A percentile compares a stretch with the other conserved stretches of the same genome.
These are phyloP conservation scores for Porcisia deanei DNA, from an alignment of 208 protist genomes.

Conservation along the genomic window DNA sequence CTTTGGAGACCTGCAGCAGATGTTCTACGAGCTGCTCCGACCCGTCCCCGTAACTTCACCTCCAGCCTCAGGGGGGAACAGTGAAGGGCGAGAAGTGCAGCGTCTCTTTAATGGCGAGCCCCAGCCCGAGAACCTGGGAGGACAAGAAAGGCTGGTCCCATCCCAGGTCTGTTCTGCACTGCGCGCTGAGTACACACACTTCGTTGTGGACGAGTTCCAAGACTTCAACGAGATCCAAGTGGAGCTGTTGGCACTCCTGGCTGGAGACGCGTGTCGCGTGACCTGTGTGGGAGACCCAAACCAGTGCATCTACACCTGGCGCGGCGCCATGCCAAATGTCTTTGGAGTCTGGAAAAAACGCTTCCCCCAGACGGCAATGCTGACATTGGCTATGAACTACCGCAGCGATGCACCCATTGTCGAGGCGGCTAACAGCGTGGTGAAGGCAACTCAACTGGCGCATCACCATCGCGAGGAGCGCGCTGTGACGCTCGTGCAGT, in stretches of 20 bases:
- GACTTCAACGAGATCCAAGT: conserved; percentile 90
- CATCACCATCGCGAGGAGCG: conserved; percentile 44
- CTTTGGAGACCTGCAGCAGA: conserved; percentile 84
- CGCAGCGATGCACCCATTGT: conserved; percentile 80
- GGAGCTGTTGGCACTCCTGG: conserved; percentile 80
- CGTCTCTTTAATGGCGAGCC: background rate
- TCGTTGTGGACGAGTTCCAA: conserved; percentile 91
- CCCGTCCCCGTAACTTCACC: background rate
- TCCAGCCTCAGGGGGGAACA: background rate
- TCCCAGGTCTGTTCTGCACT: conserved; percentile 42
- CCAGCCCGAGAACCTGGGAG: background rate
- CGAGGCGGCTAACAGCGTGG: conserved; percentile 52
- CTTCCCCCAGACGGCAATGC: conserved; percentile 60
- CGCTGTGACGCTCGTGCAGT: conserved; percentile 40
- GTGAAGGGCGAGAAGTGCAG: background rate
- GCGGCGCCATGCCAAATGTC: conserved; percentile 70
- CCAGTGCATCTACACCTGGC: conserved; percentile 91
- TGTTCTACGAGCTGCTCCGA: conserved; percentile 69
- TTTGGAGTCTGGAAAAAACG: conserved; percentile 74
- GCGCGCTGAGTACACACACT: conserved; percentile 70
- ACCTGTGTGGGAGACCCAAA: conserved; percentile 90
- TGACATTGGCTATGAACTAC: conserved; percentile 78
- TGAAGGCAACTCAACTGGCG: conserved; percentile 44
- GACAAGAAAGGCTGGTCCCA: conserved; percentile 8
- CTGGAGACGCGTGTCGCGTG: conserved; percentile 76